Evolutionary conservation across 371 early-diverging fungal genomes (phyloP).

Genomic region (Actinomortierella ambigua): DNA sequence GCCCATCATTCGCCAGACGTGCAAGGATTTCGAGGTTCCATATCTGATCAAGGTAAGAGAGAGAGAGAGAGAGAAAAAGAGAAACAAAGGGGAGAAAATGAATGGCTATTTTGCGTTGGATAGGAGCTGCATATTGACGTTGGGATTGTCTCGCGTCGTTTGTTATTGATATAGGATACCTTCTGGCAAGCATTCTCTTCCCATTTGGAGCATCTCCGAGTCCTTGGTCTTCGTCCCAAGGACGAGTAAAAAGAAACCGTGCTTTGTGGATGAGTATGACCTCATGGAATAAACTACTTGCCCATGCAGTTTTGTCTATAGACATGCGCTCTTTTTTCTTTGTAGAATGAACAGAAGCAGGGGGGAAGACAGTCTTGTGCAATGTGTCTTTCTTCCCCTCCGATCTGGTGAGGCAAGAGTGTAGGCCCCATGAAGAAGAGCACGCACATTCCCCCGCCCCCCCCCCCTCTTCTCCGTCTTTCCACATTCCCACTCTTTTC

Average conservation of each 20-base stretch:
- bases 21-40: slow-evolving; percentile 52
- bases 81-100: not conserved
- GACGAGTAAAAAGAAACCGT: slow-evolving; percentile 35
- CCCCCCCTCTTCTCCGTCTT: no score
- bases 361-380: no score
- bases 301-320: no score
- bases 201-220: slow-evolving; percentile 50
- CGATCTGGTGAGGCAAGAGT: no score
- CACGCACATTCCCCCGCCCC: no score
- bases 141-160: not conserved
- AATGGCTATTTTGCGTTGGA: not conserved
- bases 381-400: no score
- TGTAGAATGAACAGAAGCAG: no score
- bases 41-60: slow-evolving; percentile 51
- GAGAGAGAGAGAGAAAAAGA: not conserved
- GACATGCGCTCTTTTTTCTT: no score
- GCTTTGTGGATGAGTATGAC: no score
- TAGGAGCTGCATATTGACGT: not conserved
- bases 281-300: no score
- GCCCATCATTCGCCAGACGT: slow-evolving; percentile 51
- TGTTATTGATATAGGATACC: slow-evolving; percentile 41
- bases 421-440: no score
- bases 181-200: slow-evolving; percentile 53
- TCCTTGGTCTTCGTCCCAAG: slow-evolving; percentile 48
- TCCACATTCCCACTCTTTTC: no score